phyloP scores from a whole-genome alignment of 805 yeast genomes.

The Yarrowia deformans region DNA sequence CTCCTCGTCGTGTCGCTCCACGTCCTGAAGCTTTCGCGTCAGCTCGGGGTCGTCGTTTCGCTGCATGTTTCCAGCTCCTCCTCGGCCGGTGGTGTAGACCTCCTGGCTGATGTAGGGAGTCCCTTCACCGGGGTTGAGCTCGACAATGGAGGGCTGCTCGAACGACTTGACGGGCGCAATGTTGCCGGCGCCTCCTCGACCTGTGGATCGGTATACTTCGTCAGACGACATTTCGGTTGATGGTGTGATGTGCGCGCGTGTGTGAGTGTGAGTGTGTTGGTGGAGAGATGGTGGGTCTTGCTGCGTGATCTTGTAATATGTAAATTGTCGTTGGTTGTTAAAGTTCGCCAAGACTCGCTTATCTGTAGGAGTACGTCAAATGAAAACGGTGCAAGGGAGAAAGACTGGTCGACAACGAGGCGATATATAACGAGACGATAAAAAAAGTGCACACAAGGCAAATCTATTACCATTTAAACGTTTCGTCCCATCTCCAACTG shows the following conservation, averaged over 20 bases:
- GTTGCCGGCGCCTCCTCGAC: conserved; percentile 83
- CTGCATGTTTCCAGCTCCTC: conserved; percentile 80
- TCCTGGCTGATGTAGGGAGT: conserved; percentile 63
- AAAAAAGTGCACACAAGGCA: neutral
- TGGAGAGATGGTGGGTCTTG: neutral
- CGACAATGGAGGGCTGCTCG: conserved; percentile 59
- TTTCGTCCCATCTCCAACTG: conserved; percentile 5
- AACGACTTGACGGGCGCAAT: conserved; percentile 55
- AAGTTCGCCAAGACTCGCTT: conserved; percentile 38
- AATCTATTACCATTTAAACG: neutral
- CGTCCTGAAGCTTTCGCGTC: conserved; percentile 72
- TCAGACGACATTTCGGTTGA: conserved; percentile 18
- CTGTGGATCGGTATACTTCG: conserved; percentile 64
- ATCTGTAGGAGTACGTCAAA: conserved; percentile 30
- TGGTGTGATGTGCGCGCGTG: neutral
- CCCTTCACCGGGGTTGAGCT: conserved; percentile 63
- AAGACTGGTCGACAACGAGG: neutral
- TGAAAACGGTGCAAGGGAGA: conserved; percentile 14
- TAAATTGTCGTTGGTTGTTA: conserved; percentile 7
- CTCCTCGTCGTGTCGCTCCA: conserved; percentile 54
- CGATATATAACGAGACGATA: neutral
- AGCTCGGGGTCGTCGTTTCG: conserved; percentile 61
- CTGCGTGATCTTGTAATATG: neutral
- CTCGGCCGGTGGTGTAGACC: conserved; percentile 74
- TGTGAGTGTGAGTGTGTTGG: conserved; percentile 1